Evolutionary conservation across 768 basidiomycete species (phyloP), one percentile per base, ranked within the genome.

Genomic region (Panaeolus papilionaceus): DNA sequence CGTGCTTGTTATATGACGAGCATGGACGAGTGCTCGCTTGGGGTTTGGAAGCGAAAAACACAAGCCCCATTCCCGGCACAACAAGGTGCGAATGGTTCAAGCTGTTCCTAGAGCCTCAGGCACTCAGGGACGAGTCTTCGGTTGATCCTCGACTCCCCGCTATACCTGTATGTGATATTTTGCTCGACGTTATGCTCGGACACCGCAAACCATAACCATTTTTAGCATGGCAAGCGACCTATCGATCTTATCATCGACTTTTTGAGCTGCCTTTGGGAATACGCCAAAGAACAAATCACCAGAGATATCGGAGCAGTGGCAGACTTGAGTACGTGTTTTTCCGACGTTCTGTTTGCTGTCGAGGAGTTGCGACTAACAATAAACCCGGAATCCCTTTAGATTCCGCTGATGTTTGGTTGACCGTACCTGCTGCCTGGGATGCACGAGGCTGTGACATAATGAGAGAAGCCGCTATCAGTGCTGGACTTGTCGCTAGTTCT

Each of bases 351-450:
- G 42, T 62, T 23, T 39, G n/a, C n/a, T 42, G 47, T 54, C 64
- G 40, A 64, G 58, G 65, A 49, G 33, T 16, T 40, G 66, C 49
- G 9, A 66, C 39, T 65, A 63, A 66, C 38, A 66, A 69, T 65
- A 23, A 23, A 51, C 26, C n/a, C 47, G 47, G 49, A 69, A 28
- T 61, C 64, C 67, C 14, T 44, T 63, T 72, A 95, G 94, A 93
- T 75, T 83, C 89, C 45, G 94, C 93, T 66, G 92, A 94, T 71
- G 92, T 95, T 5, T 91, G 92, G 84, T 79, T 96, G 66, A 95
- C 92, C 2, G 94, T 95, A 4, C 94, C 94, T 64, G 94, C 94
- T 14, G 94, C 94, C 20, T 96, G 94, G 94, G 94, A 96, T 75
- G 93, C 91, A 1, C 89, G 84, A 69, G 94, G 93, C 0, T 94